phyloP scores from a whole-genome alignment of 1,284 basidiomycete species.

The Trametes versicolor region DNA sequence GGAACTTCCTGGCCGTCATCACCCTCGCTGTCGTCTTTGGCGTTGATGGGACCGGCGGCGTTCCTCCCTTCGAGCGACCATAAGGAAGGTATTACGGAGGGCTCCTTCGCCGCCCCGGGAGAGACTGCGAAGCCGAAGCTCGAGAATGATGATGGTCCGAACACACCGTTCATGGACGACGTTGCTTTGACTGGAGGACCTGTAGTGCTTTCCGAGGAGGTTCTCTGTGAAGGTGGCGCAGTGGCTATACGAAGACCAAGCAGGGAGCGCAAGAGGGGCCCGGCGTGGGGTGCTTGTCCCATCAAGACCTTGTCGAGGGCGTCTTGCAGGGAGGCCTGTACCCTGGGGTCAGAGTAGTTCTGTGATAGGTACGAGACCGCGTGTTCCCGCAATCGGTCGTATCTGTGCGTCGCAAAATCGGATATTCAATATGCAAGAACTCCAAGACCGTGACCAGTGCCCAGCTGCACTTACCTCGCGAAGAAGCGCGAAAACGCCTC shows the following conservation, averaged over 20 bases:
- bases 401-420: slow-evolving; percentile 8
- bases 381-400: slow-evolving; percentile 31
- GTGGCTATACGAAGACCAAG: slow-evolving; percentile 24
- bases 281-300: slow-evolving; percentile 33
- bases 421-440: background rate
- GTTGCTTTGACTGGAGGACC: no score
- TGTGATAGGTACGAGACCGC: slow-evolving; percentile 32
- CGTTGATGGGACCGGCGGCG: no score
- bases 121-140: no score
- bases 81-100: no score
- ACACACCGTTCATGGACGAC: no score
- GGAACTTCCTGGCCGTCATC: no score
- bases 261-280: slow-evolving; percentile 29
- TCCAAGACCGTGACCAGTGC: no score
- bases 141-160: no score
- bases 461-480: slow-evolving; percentile 1
- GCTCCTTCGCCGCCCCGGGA: no score
- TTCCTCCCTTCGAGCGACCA: no score
- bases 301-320: slow-evolving; percentile 24
- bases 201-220: no score
- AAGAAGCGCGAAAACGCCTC: slow-evolving; percentile 39
- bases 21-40: no score
- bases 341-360: slow-evolving; percentile 16
- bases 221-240: background rate
- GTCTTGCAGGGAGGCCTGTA: slow-evolving; percentile 20